Conservation (phyloP, 768 basidiomycete species). For the Xanthoconium stramineum region DNA sequence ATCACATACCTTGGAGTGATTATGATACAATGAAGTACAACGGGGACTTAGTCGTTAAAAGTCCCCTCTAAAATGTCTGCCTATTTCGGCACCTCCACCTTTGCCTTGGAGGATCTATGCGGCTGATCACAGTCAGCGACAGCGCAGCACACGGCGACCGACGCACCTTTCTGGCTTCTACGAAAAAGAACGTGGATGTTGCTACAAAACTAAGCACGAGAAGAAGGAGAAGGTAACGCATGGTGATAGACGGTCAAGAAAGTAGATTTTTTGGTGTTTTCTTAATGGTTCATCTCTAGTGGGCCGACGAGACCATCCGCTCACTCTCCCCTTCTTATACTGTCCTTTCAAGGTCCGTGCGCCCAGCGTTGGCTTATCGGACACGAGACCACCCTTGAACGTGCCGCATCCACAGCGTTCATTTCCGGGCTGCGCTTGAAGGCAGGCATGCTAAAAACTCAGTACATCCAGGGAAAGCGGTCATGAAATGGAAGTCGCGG, state of each 20-base stretch:
- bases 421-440: slow-evolving; percentile 20
- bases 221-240: slow-evolving; percentile 29
- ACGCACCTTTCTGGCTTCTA: slow-evolving; percentile 27
- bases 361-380: slow-evolving; percentile 1
- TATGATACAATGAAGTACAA: slow-evolving; percentile 23
- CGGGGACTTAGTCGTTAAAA: slow-evolving; percentile 28
- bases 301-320: slow-evolving; percentile 17
- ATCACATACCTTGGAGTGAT: slow-evolving; percentile 12
- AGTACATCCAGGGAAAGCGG: background rate
- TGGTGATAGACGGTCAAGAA: slow-evolving; percentile 2
- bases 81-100: background rate
- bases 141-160: background rate
- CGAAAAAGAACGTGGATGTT: slow-evolving; percentile 29
- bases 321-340: slow-evolving; percentile 22
- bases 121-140: slow-evolving; percentile 19
- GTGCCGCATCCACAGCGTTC: slow-evolving; percentile 14
- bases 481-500: slow-evolving; percentile 18
- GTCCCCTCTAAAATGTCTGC: slow-evolving; percentile 17
- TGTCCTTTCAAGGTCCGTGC: slow-evolving; percentile 20
- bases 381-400: slow-evolving; percentile 27
- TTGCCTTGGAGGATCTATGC: slow-evolving; percentile 15
- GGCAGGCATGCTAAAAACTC: slow-evolving; percentile 1
- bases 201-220: slow-evolving; percentile 29
- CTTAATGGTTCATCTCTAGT: slow-evolving; percentile 28
- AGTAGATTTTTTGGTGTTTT: slow-evolving; percentile 6